phyloP scores from a whole-genome alignment of 2,329 filamentous ascomycete genomes.

The Penicillium sp. region DNA sequence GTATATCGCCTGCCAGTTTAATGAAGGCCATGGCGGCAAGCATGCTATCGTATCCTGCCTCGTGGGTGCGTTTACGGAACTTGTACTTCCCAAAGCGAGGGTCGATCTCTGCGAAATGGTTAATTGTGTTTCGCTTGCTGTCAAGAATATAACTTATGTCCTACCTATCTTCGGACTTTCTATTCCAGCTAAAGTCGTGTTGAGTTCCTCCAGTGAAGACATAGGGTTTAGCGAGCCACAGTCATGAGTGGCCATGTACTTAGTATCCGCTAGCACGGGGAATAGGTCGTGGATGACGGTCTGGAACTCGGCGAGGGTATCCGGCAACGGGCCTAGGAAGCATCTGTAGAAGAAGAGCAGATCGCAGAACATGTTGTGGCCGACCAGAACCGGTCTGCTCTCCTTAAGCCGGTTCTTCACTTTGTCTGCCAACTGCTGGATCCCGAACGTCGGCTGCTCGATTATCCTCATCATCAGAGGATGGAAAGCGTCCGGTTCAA shows the following conservation, averaged over 20 bases:
- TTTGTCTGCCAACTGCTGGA: constrained; percentile 27
- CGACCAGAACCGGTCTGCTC: constrained; percentile 53
- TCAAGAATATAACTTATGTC: constrained; percentile 2
- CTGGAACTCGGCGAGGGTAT: constrained; percentile 54
- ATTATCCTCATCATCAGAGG: constrained; percentile 20
- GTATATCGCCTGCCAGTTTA: constrained; percentile 53
- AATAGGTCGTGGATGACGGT: constrained; percentile 51
- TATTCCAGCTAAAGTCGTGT: constrained; percentile 22
- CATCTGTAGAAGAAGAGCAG: constrained; percentile 59
- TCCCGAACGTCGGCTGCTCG: constrained; percentile 16
- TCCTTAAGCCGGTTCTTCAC: constrained; percentile 43
- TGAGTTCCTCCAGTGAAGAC: constrained; percentile 33
- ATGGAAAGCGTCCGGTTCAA: constrained; percentile 33
- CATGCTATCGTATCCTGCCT: constrained; percentile 63
- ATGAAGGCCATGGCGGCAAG: constrained; percentile 59
- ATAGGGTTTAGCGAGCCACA: constrained; percentile 50
- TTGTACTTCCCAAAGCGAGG: constrained; percentile 31
- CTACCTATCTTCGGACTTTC: constrained; percentile 31
- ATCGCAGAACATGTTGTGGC: constrained; percentile 63
- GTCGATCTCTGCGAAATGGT: constrained; percentile 31
- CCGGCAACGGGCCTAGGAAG: constrained; percentile 58
- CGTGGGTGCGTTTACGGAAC: constrained; percentile 41
- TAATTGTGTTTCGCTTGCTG: background rate
- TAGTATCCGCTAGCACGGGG: constrained; percentile 60
- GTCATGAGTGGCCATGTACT: constrained; percentile 60